Evolutionary conservation across 2,329 filamentous ascomycete species (phyloP).

Genomic region (Neonectria punicea): DNA sequence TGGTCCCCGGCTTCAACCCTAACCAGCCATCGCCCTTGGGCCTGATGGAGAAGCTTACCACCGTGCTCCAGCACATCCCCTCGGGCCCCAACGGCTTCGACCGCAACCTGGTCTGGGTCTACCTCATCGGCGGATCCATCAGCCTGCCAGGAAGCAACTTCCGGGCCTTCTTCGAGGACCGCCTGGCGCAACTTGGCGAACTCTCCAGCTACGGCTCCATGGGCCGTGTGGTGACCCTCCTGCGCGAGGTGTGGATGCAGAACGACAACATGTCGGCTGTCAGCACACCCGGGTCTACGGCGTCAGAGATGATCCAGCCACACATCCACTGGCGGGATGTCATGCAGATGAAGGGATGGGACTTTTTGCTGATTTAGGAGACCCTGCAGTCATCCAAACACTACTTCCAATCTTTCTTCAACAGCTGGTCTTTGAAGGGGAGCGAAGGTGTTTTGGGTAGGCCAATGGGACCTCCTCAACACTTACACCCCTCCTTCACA

Average conservation of each 20-base stretch:
- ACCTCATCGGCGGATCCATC: slow-evolving; percentile 85
- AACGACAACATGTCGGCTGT: slow-evolving; percentile 65
- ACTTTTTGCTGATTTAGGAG: slow-evolving; percentile 85
- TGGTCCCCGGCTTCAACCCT: slow-evolving; percentile 88
- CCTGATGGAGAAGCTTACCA: slow-evolving; percentile 81
- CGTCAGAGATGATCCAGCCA: slow-evolving; percentile 58
- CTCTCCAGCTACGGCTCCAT: slow-evolving; percentile 85
- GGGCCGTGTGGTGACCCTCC: slow-evolving; percentile 80
- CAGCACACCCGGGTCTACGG: slow-evolving; percentile 50
- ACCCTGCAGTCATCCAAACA: slow-evolving; percentile 13
- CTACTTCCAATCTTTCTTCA: slow-evolving; percentile 39
- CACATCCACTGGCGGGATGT: slow-evolving; percentile 94
- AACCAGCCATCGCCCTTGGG: slow-evolving; percentile 77
- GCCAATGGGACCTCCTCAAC: slow-evolving; percentile 24
- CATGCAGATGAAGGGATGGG: slow-evolving; percentile 92
- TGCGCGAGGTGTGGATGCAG: slow-evolving; percentile 87
- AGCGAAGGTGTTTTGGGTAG: slow-evolving; percentile 34
- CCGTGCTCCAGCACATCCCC: slow-evolving; percentile 83
- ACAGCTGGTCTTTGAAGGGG: slow-evolving; percentile 53
- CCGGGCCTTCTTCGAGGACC: slow-evolving; percentile 80
- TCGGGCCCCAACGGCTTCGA: slow-evolving; percentile 85
- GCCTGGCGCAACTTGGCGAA: slow-evolving; percentile 79
- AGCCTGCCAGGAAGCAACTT: slow-evolving; percentile 79
- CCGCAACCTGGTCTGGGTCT: slow-evolving; percentile 91
- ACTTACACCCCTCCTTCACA: slow-evolving; percentile 32